Base-by-base conservation (phyloP, 805 yeast genomes). In the Scheffersomyces lignosus region DNA sequence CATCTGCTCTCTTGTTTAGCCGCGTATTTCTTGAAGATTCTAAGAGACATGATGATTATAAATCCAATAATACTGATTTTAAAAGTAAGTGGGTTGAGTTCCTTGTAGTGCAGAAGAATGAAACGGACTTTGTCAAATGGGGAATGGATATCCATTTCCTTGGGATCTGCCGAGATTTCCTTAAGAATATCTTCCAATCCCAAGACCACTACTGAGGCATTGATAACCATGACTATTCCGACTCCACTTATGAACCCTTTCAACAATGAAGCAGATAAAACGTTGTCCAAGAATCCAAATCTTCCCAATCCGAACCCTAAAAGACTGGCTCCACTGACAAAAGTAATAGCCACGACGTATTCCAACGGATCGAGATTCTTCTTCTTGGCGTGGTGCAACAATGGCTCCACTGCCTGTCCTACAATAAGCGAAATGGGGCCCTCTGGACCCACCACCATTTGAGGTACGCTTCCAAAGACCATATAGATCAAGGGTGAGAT, bases 291-390 rank as follows among this genome's bases (percentile, higher is more conserved):
- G 35, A 53, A 56, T 12, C 61, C 62, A 25, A 56, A 54, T n/a
- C 62, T 34, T 2, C 60, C 62, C 31, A 56, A 43, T 0, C 96
- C 96, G 43, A 84, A 79, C 2, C 81, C 78, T 4, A 90, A 61
- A 12, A 88, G 66, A 13, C 80, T 69, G 3, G 81, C 77, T 2
- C 97, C 98, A 18, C 91, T 80, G 8, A 83, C 69, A 33, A 83
- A 82, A 0, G 96, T 75, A 15, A 91, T 70, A 10, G 83, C 76
- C 12, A 83, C 81, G 3, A 86, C 78, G 5, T 83, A 59, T 44
- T 81, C 83, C 18, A 52, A 39, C 0, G 72, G 70, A 35, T 66
- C 64, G 8, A 67, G 31, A 27, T 59, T 44, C 31, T 60, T 52
- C 22, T 51, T 50, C 15, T 54, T 45, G 15, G 58, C 45, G 36